Base-by-base conservation (phyloP, 2,329 filamentous ascomycete species). In the Fusarium sp. region DNA sequence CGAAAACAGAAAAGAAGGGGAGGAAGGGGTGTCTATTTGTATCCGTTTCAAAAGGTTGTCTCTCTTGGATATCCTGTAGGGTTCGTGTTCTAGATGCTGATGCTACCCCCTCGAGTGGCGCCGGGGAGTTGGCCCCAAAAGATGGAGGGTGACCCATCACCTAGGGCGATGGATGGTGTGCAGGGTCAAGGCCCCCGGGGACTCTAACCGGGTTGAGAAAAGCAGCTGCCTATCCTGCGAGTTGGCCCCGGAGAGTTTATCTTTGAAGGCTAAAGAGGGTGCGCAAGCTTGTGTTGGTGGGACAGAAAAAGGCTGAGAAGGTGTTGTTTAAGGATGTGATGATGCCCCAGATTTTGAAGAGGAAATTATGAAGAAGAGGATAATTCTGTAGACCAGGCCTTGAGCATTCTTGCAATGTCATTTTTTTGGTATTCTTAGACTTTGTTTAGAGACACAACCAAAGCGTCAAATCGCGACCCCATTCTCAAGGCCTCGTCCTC, bases 121-220 rank as follows among this genome's bases (percentile, higher is more conserved):
- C 68, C 64, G 52, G 52, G 64, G 65, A 54, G 56, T 63, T 65
- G 64, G 31, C 22, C 22, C 31, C 57, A 57, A 57, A 64, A 57
- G 72, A 70, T 61, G 60, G 72, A 60, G 59, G 67, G 41, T 41
- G 43, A 68, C 56, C 33, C 22, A 58, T 37, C 33, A 58, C 43
- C 24, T 35, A 33, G 52, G 29, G 43, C 20, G 57, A 65, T 76
- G 73, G 57, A 65, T 76, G 73, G 73, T 75, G 73, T 75, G 67
- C 64, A 73, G 73, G 33, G 67, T 11, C 64, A 73, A 73, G 69
- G 31, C 20, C 20, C 20, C 59, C 73, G 73, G 73, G 60, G 59
- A 65, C 45, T 71, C 73, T 75, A 75, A 43, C 73, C 73, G 27
- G 39, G 39, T 59, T 45, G 29, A 68, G 66, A 63, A 35, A 68